phyloP scores from a whole-genome alignment of 2,329 filamentous ascomycete genomes.

The Claviceps digitariae region DNA sequence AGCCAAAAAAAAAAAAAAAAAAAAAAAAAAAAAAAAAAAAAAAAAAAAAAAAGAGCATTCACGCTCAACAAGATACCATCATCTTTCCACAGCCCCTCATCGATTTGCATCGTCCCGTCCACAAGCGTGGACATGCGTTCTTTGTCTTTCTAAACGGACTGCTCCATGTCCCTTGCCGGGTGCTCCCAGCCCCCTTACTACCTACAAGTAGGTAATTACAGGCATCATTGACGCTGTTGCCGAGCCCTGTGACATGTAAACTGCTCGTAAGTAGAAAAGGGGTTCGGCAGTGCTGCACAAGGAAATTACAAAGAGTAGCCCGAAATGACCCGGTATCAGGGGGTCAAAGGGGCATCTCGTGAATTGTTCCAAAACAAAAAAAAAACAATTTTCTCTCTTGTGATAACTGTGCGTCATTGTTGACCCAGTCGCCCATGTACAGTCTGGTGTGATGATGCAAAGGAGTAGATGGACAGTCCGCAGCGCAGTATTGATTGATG shows the following conservation, averaged over 20 bases:
- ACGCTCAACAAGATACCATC: too few species aligned
- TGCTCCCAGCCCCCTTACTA: not conserved
- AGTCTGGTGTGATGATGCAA: not conserved
- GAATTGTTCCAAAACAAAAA: not conserved
- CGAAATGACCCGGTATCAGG: not conserved
- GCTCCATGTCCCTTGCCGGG: not conserved
- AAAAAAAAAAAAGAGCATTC: too few species aligned
- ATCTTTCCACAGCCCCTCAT: too few species aligned
- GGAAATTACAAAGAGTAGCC: not conserved
- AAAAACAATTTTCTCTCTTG: not conserved
- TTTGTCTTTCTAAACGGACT: too few species aligned
- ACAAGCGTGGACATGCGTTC: too few species aligned
- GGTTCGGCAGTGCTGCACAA: not conserved
- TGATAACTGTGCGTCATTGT: not conserved
- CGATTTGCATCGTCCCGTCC: too few species aligned
- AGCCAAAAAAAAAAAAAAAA: too few species aligned
- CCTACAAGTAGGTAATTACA: not conserved
- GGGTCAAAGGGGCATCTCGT: not conserved
- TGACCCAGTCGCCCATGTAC: not conserved
- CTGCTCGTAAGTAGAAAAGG: not conserved
- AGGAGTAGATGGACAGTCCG: too few species aligned
- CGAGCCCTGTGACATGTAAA: not conserved
- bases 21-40: too few species aligned
- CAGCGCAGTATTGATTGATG: not conserved
- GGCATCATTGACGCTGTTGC: not conserved